A percentile compares a stretch with the other conserved stretches of the same genome.
Evolutionary conservation across 768 basidiomycete genomes (phyloP).

Genomic region (Holtermanniella nyarrowii): DNA sequence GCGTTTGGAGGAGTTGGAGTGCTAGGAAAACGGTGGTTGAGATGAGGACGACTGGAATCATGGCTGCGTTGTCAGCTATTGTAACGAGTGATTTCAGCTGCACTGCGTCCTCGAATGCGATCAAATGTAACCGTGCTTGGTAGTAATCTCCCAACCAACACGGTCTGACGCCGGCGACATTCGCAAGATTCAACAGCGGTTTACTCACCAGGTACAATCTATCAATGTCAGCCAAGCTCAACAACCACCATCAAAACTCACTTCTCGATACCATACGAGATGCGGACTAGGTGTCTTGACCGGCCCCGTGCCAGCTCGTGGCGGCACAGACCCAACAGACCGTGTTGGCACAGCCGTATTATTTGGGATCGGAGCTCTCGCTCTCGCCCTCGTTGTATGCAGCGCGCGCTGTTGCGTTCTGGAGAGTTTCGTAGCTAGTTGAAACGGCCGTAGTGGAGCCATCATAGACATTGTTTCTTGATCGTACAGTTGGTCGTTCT

Average conservation of each 20-base stretch:
- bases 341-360: background rate
- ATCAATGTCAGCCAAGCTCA: background rate
- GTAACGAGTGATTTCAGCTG: background rate
- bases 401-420: background rate
- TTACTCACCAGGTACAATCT: slow-evolving; percentile 34
- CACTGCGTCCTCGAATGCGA: background rate
- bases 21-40: slow-evolving; percentile 34
- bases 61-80: slow-evolving; percentile 14
- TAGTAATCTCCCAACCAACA: background rate
- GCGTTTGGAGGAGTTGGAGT: slow-evolving; percentile 35
- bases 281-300: slow-evolving; percentile 23
- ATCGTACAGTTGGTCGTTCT: no score
- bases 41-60: slow-evolving; percentile 32
- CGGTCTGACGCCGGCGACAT: background rate
- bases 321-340: background rate
- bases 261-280: slow-evolving; percentile 38
- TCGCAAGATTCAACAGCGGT: background rate
- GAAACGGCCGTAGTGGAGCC: background rate
- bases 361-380: background rate
- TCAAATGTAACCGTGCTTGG: background rate
- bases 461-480: no score
- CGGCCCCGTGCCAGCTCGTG: background rate
- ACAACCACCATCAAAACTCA: background rate
- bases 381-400: background rate
- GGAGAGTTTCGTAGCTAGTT: background rate